Conservation (phyloP, 163 green algal species). For the Volvox carteri region DNA sequence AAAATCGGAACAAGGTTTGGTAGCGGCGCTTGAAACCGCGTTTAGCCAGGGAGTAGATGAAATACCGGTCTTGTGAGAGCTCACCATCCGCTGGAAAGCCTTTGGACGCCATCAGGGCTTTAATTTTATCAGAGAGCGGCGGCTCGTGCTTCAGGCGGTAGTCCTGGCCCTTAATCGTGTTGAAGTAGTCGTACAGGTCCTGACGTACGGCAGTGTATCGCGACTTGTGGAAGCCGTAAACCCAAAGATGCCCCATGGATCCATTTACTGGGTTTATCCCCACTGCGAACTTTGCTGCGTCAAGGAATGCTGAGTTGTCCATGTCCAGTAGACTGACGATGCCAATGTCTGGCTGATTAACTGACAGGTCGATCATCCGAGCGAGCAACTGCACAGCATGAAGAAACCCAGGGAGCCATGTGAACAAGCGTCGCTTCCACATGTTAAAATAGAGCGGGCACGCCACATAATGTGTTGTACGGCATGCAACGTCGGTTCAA, state of each 20-base stretch:
- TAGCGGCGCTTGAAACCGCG: not conserved
- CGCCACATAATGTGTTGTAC: not conserved
- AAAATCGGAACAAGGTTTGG: not conserved
- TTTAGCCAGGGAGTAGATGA: not conserved
- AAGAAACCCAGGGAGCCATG: too few species aligned
- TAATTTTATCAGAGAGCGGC: not conserved
- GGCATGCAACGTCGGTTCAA: not conserved
- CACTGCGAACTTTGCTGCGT: not conserved
- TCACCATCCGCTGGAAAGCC: not conserved
- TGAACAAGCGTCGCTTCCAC: too few species aligned
- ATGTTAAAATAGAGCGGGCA: not conserved
- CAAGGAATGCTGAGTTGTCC: constrained; percentile 7
- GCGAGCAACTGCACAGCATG: not conserved
- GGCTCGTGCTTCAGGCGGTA: not conserved
- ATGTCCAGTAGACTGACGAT: not conserved
- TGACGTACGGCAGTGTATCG: not conserved
- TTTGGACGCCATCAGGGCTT: not conserved
- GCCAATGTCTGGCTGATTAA: not conserved
- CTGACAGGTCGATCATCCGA: not conserved
- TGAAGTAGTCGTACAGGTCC: not conserved
- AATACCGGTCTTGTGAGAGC: not conserved
- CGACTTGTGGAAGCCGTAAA: not conserved
- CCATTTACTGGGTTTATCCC: not conserved
- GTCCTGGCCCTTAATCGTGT: constrained; percentile 8
- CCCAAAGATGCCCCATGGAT: constrained; percentile 1